Base-by-base conservation (phyloP, 176 grass and related monocot genomes). In the Phoenix dactylifera region DNA sequence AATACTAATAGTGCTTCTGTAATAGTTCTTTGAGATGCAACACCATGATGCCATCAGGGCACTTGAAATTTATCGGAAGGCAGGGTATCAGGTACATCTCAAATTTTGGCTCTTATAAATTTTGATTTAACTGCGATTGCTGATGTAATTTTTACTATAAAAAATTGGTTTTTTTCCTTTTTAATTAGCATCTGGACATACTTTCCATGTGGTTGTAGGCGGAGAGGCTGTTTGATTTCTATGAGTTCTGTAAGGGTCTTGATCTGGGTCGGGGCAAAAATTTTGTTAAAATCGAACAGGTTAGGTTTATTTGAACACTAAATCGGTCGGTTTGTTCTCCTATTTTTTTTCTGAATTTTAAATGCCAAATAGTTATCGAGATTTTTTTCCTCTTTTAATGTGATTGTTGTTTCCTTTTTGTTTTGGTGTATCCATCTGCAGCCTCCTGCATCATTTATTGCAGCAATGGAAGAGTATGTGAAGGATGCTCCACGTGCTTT, bases 1-100 rank as follows among this genome's bases (percentile, higher is more conserved):
- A 7, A 66, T 49, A 62, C 20, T 66, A 58, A 55, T 18, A 22
- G 17, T 59, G 69, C 48, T 64, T 64, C 52, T 52, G n/a, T 70
- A 39, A 16, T 50, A 81, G 78, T 81, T 81, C 58, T 81, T 81
- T 75, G 78, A 75, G 66, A 81, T 81, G 78, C 64, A 58, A 55
- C 70, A 57, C 10, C 71, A 81, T 52, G 78, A 81, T 75, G 78
- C 78, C 35, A 35, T 81, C 58, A 75, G 72, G 65, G 71, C 78
- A 75, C 58, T 74, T 49, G 71, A 74, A 50, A 81, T 81, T 65
- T 81, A 81, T 57, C 65, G 52, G 29, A 81, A 81, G 58, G 59
- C 78, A 58, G 78, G 70, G 17, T 24, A 7, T 35, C 78, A 75
- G 78, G 78, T 81, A 74, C 28, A 54, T 39, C 7, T 39, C 32